Evolutionary conservation across 768 basidiomycete genomes (phyloP).

Genomic region (Mycena amicta): DNA sequence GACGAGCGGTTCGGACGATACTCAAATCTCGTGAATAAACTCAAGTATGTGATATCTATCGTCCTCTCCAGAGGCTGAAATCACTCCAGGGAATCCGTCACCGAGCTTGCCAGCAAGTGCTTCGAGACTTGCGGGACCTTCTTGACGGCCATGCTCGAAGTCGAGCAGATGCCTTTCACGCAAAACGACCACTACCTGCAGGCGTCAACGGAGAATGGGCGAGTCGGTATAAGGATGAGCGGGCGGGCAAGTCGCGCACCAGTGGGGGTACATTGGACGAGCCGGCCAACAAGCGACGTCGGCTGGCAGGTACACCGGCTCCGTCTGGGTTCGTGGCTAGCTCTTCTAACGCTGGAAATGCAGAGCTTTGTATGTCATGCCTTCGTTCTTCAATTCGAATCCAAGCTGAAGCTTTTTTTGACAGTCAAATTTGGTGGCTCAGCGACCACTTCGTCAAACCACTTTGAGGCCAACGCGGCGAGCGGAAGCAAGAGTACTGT

Average conservation of each 20-base stretch:
- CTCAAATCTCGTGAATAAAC: conserved; percentile 31
- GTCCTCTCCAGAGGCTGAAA: not conserved
- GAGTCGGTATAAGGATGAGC: conserved; percentile 34
- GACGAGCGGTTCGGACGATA: conserved; percentile 44
- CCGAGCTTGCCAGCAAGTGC: conserved; percentile 13
- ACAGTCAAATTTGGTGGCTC: conserved; percentile 6
- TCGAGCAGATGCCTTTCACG: conserved; percentile 41
- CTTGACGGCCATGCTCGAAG: conserved; percentile 32
- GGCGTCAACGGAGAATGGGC: conserved; percentile 34
- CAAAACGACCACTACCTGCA: conserved; percentile 39
- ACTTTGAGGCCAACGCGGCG: no score
- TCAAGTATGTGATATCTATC: conserved; percentile 35
- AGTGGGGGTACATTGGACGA: conserved; percentile 1
- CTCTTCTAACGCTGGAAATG: no score
- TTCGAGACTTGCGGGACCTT: conserved; percentile 18
- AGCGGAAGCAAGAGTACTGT: not conserved
- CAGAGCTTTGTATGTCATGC: no score
- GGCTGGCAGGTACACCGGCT: not conserved
- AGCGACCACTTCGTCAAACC: not conserved
- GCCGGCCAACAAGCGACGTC: conserved; percentile 9
- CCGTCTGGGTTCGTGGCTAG: no score
- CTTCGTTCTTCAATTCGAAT: no score
- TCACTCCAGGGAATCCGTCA: conserved; percentile 14
- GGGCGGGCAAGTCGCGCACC: conserved; percentile 21
- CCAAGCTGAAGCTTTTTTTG: no score